Base-by-base conservation (phyloP, 1,284 basidiomycete species). In the Cystobasidium sp. region DNA sequence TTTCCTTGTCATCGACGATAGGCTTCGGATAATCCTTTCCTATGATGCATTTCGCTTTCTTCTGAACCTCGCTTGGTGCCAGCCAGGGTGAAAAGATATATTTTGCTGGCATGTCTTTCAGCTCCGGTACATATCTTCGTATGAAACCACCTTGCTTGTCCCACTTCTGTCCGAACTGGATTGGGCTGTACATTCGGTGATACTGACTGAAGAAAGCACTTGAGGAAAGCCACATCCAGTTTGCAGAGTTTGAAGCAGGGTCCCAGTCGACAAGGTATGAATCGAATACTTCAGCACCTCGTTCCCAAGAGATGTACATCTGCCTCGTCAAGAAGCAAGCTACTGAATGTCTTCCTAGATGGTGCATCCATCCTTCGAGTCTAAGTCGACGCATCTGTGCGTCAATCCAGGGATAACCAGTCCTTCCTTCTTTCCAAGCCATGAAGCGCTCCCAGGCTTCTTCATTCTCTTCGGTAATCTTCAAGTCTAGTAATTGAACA, bases 231-330 rank as follows among this genome's bases (percentile, higher is more conserved):
- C 85, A 86, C 84, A 85, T 85, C 82, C 85, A 86, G 75, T 86
- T 86, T 9, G 84, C 81, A 66, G 82, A 77, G 80, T 85, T 80
- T 53, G 82, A 77, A 47, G 79, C 81, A 0, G 84, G 83, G 78
- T 85, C 84, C 84, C 83, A 84, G 68, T 67, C 39, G 39, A 79
- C 79, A 72, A 75, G 79, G 79, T 82, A 79, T 55, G 79, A 76
- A 64, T 86, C 86, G 81, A 86, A 85, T 41, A 86, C 84, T 75
- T 86, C 85, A 74, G 84, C 84, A 39, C 86, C 86, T 64, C 85
- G 80, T 77, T 87, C 87, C 86, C 85, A 88, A 8, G 84, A 84
- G 76, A 87, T 85, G 80, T 87, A 86, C 77, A 85, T 85, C 77
- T 87, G 86, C 18, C 86, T 82, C 9, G 85, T 85, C 22, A 87